Evolutionary conservation across 495 filamentous ascomycete species (phyloP).

Genomic region (Penicillium alfredii): DNA sequence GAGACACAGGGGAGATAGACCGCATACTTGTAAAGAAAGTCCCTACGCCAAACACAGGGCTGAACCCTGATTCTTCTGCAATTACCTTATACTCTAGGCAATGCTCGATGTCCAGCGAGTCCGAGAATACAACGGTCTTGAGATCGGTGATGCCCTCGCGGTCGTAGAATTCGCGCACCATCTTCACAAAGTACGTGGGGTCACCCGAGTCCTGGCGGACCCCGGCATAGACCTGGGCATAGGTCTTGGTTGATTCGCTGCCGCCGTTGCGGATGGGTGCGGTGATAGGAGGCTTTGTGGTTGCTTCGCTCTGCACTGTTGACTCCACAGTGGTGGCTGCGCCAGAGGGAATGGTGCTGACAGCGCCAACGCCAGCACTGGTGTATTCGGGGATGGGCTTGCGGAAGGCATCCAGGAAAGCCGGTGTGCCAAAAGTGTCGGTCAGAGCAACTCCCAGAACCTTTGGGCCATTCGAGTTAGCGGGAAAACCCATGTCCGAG

Average conservation of each 20-base stretch:
- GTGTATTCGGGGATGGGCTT: slow-evolving; percentile 48
- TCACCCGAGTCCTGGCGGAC: slow-evolving; percentile 95
- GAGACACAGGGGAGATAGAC: not conserved
- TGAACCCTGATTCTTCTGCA: slow-evolving; percentile 73
- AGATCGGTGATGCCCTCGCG: slow-evolving; percentile 64
- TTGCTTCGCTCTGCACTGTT: slow-evolving; percentile 21
- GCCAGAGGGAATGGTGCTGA: slow-evolving; percentile 25
- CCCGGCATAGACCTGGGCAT: slow-evolving; percentile 80
- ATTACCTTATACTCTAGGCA: slow-evolving; percentile 84
- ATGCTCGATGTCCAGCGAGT: slow-evolving; percentile 84
- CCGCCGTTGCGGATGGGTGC: slow-evolving; percentile 14
- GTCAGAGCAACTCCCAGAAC: slow-evolving; percentile 87
- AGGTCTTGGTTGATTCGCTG: slow-evolving; percentile 42
- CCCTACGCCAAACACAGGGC: slow-evolving; percentile 83
- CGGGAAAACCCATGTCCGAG: not conserved
- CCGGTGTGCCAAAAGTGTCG: slow-evolving; percentile 94
- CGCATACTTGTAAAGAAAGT: slow-evolving; percentile 82
- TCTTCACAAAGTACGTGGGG: slow-evolving; percentile 71
- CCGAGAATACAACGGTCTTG: slow-evolving; percentile 96
- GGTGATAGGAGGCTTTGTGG: slow-evolving; percentile 25
- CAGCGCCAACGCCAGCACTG: slow-evolving; percentile 27
- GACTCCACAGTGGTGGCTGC: slow-evolving; percentile 23
- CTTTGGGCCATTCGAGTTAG: slow-evolving; percentile 25
- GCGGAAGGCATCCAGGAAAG: slow-evolving; percentile 79
- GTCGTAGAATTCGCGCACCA: slow-evolving; percentile 85